Conservation (phyloP, 225 moss, liverwort and hornwort species). For the Thuidium tamariscinum region DNA sequence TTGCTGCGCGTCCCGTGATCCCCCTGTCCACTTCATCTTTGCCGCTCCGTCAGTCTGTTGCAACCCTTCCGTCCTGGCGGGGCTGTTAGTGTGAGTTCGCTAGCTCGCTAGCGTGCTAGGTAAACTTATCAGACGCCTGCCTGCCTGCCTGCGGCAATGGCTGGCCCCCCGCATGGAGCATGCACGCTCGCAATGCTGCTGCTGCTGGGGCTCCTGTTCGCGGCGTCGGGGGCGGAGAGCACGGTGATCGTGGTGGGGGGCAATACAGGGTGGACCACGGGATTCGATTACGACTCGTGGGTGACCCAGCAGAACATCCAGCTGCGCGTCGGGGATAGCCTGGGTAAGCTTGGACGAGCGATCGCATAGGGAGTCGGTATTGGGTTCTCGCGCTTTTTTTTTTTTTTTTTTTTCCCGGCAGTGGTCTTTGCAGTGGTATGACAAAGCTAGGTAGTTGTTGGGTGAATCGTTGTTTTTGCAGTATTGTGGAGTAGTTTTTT, state of each 20-base stretch:
- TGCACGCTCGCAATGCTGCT: background rate
- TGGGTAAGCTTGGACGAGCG: background rate
- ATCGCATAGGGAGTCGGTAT: background rate
- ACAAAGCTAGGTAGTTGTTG: too few relatives aligned
- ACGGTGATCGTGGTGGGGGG: slow-evolving; percentile 1
- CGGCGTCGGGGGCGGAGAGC: background rate
- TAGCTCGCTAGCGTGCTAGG: background rate
- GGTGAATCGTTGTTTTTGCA: background rate
- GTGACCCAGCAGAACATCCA: background rate
- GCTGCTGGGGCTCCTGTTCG: background rate
- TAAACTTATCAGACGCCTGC: background rate
- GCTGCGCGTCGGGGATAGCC: slow-evolving; percentile 7
- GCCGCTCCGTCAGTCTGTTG: background rate
- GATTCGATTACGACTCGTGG: slow-evolving; percentile 23
- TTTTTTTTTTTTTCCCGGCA: background rate
- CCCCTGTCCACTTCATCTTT: background rate
- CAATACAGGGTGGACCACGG: slow-evolving; percentile 16
- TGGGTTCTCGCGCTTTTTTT: background rate
- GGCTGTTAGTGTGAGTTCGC: background rate
- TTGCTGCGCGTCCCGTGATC: background rate
- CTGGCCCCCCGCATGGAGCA: background rate
- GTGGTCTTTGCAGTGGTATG: background rate
- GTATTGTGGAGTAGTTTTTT: background rate
- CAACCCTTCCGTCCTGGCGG: background rate
- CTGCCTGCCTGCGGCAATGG: background rate